phyloP scores from a whole-genome alignment of 2,329 filamentous ascomycete genomes.

The Paecilomyces formosus region DNA sequence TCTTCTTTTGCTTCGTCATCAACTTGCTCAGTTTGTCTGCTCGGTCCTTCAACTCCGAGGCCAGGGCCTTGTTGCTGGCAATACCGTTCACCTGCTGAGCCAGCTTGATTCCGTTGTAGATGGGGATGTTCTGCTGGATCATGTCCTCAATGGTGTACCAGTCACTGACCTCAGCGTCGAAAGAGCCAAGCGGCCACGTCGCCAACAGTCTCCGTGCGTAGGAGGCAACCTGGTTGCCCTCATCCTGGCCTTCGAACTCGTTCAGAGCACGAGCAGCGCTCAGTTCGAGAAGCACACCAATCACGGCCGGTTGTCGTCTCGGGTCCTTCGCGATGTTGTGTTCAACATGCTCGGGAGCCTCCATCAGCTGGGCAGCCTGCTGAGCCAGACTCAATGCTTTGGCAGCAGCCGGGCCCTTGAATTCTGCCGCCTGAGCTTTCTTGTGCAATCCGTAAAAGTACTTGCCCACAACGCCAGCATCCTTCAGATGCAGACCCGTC shows the following conservation, averaged over 20 bases:
- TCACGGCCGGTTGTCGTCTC: constrained; percentile 33
- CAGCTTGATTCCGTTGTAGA: constrained; percentile 35
- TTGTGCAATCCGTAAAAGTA: constrained; percentile 32
- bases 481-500: constrained; percentile 29
- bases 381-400: constrained; percentile 26
- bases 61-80: constrained; percentile 16
- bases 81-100: constrained; percentile 28
- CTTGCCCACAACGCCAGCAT: constrained; percentile 19
- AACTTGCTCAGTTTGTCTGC: constrained; percentile 45
- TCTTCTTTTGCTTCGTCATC: constrained; percentile 26
- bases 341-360: constrained; percentile 23
- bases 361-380: constrained; percentile 27
- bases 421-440: constrained; percentile 24
- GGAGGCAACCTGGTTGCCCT: constrained; percentile 28
- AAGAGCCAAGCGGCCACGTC: constrained; percentile 21
- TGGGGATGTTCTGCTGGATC: constrained; percentile 26
- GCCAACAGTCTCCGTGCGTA: constrained; percentile 33
- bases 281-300: constrained; percentile 38
- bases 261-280: constrained; percentile 36
- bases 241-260: constrained; percentile 30
- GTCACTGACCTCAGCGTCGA: constrained; percentile 12
- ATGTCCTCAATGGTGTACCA: constrained; percentile 15
- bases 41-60: constrained; percentile 14
- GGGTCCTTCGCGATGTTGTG: constrained; percentile 21
- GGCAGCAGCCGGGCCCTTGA: constrained; percentile 22